Conservation (phyloP, 371 early-diverging fungal species). For the Syncephalastrum monosporum region DNA sequence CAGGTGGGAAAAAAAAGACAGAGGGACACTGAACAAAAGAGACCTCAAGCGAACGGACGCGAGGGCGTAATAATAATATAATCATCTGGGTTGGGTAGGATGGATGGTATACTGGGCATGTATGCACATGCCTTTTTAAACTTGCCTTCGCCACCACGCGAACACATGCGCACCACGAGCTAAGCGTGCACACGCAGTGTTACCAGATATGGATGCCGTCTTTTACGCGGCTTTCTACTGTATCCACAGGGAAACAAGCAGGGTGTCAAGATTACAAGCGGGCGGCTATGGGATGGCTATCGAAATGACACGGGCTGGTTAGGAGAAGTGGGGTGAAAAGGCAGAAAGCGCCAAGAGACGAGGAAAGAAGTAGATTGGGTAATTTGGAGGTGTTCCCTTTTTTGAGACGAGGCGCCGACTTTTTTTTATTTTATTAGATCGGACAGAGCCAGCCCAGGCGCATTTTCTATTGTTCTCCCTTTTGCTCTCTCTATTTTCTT, state of each 20-base stretch:
- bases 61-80: background rate
- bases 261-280: background rate
- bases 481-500: conserved; percentile 6
- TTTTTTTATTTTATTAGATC: no score
- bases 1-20: background rate
- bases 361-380: conserved; percentile 4
- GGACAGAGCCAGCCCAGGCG: background rate
- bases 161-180: conserved; percentile 22
- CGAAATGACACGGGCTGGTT: background rate
- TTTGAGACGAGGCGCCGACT: conserved; percentile 13
- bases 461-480: conserved; percentile 7
- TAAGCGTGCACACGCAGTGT: conserved; percentile 17
- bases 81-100: no score
- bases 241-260: conserved; percentile 1
- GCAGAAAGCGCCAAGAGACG: background rate
- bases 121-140: background rate
- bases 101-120: no score
- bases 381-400: conserved; percentile 16
- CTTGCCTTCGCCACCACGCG: conserved; percentile 17
- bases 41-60: background rate
- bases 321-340: conserved; percentile 3
- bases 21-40: background rate
- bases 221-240: conserved; percentile 1
- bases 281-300: background rate
- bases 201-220: conserved; percentile 16